These are phyloP conservation scores for Polytolypa hystricis DNA, from an alignment of 2,329 filamentous ascomycete species.

Conservation along the genomic window DNA sequence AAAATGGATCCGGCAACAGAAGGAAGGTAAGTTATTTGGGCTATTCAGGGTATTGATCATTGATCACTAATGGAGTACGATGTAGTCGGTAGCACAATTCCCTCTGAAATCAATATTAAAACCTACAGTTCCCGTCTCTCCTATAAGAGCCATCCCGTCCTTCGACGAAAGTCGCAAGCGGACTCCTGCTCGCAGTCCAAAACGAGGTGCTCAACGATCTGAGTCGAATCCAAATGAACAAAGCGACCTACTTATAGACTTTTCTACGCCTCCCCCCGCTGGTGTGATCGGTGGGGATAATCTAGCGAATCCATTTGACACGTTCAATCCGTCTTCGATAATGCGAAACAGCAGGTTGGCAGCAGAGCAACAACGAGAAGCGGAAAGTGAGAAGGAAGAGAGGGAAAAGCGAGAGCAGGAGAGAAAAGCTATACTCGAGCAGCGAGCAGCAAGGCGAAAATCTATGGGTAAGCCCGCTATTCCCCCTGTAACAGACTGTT, in stretches of 20 bases:
- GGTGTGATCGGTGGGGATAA: constrained; percentile 28
- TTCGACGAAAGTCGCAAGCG: constrained; percentile 41
- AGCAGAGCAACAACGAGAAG: constrained; percentile 60
- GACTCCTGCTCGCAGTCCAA: constrained; percentile 25
- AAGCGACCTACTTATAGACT: constrained; percentile 30
- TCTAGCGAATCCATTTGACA: constrained; percentile 38
- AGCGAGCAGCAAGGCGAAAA: constrained; percentile 80
- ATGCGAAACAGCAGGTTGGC: constrained; percentile 47
- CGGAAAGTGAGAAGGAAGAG: constrained; percentile 58
- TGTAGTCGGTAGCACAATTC: constrained; percentile 30
- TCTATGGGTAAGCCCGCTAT: constrained; percentile 52
- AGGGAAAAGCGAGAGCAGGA: constrained; percentile 48
- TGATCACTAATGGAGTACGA: constrained; percentile 9
- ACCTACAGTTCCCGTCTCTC: constrained; percentile 55
- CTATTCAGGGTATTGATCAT: constrained; percentile 6
- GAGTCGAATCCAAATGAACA: constrained; percentile 7
- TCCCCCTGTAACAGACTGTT: background rate
- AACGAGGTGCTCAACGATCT: constrained; percentile 8
- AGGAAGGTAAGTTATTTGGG: constrained; percentile 53
- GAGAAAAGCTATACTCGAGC: constrained; percentile 51
- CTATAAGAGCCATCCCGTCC: constrained; percentile 55
- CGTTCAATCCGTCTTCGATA: constrained; percentile 29
- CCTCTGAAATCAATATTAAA: constrained; percentile 65
- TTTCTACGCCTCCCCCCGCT: constrained; percentile 29
- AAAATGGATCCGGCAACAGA: constrained; percentile 62